Percentiles rank a stretch among this genome's conserved stretches.
Evolutionary conservation across 179 eudicot species (phyloP).

Genomic region (Amaranthus tricolor): DNA sequence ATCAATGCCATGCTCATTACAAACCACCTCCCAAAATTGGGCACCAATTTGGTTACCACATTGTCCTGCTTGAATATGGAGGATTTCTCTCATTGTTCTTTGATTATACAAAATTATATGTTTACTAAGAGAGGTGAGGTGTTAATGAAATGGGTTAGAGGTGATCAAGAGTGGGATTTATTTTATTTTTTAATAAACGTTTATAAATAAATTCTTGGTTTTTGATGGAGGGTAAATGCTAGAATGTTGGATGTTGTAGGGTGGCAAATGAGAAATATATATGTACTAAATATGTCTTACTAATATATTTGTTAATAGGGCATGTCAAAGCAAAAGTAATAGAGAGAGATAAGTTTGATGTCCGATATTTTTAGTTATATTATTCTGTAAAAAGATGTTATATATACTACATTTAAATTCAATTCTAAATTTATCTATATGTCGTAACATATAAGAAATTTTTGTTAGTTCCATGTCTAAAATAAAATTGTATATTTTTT

Average conservation of each 20-base stretch:
- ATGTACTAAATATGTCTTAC: constrained; percentile 5
- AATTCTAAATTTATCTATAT: too few species aligned
- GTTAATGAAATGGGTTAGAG: neutral
- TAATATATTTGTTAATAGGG: constrained; percentile 10
- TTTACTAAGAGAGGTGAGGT: neutral
- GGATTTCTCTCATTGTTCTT: constrained; percentile 40
- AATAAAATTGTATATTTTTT: too few species aligned
- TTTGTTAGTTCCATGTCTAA: too few species aligned
- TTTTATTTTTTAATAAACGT: neutral
- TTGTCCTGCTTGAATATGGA: constrained; percentile 53
- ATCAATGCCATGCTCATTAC: constrained; percentile 54
- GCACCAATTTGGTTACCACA: constrained; percentile 53
- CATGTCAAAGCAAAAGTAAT: constrained; percentile 24
- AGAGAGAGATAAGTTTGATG: constrained; percentile 25
- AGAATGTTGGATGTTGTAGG: constrained; percentile 6
- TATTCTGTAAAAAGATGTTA: neutral
- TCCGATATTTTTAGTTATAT: constrained; percentile 7
- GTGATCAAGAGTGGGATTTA: neutral
- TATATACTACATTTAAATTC: too few species aligned
- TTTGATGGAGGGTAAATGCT: constrained; percentile 1
- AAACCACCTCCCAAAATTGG: constrained; percentile 48
- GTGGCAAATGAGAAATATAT: constrained; percentile 4
- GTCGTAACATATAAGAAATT: too few species aligned
- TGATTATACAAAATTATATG: too few species aligned
- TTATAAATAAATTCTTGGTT: neutral